phyloP scores from a whole-genome alignment of 805 yeast genomes.

The Debaryomyces castellii region DNA sequence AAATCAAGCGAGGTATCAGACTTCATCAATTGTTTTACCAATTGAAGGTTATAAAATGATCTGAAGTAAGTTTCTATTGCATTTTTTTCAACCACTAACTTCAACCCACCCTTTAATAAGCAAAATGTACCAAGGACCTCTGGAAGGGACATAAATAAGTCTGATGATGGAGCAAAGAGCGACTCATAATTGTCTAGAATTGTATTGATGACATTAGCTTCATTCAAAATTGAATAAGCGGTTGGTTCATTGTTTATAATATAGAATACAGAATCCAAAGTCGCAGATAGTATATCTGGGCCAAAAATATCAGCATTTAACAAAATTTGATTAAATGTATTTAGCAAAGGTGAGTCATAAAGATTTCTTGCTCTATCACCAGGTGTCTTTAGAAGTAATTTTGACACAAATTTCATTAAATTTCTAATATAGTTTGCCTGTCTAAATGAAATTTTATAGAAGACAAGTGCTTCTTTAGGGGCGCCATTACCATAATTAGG shows the following conservation, averaged over 20 bases:
- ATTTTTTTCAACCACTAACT: slow-evolving; percentile 45
- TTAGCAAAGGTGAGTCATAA: slow-evolving; percentile 79
- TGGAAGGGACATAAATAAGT: slow-evolving; percentile 60
- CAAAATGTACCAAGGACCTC: slow-evolving; percentile 78
- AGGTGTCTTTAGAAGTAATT: slow-evolving; percentile 66
- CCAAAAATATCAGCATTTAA: slow-evolving; percentile 64
- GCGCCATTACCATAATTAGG: slow-evolving; percentile 61
- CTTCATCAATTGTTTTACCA: slow-evolving; percentile 52
- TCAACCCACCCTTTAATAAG: slow-evolving; percentile 72
- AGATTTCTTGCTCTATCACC: slow-evolving; percentile 84
- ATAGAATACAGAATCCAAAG: slow-evolving; percentile 62
- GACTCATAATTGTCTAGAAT: slow-evolving; percentile 57
- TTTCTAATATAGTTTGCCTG: slow-evolving; percentile 53
- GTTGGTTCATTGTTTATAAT: slow-evolving; percentile 92
- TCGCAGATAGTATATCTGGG: slow-evolving; percentile 55
- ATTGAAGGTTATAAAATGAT: slow-evolving; percentile 47
- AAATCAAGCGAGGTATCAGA: slow-evolving; percentile 52
- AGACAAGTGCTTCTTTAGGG: slow-evolving; percentile 49
- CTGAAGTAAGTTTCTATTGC: slow-evolving; percentile 46
- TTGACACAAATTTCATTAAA: slow-evolving; percentile 60
- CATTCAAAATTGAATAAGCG: slow-evolving; percentile 72
- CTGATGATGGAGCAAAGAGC: slow-evolving; percentile 58
- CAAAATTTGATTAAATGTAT: slow-evolving; percentile 58
- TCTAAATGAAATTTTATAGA: slow-evolving; percentile 54
- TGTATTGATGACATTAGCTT: slow-evolving; percentile 68